Evolutionary conservation across 352 stramenopile species (phyloP).

Genomic region (Phytophthora rubi): DNA sequence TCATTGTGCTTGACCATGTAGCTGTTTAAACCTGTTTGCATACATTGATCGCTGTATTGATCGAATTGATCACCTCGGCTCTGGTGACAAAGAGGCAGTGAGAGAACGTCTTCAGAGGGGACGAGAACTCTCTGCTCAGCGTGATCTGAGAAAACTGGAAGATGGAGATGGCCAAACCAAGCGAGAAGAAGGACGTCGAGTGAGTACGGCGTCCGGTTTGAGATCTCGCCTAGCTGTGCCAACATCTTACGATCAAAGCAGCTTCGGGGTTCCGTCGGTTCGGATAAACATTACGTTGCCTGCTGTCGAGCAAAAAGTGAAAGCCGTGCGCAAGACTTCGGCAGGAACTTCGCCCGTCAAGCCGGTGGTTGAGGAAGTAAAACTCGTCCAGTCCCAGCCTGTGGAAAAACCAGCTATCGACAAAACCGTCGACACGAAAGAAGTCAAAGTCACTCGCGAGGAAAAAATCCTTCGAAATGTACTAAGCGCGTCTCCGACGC

Average conservation of each 20-base stretch:
- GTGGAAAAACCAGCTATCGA: not conserved
- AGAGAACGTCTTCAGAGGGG: conserved; percentile 29
- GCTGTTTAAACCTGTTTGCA: conserved; percentile 36
- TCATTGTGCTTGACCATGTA: conserved; percentile 16
- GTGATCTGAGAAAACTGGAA: conserved; percentile 18
- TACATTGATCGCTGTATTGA: conserved; percentile 42
- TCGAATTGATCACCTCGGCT: conserved; percentile 37
- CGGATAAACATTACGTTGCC: conserved; percentile 50
- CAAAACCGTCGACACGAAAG: not conserved
- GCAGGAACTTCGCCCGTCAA: conserved; percentile 18
- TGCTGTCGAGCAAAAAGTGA: conserved; percentile 32
- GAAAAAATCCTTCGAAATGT: conserved; percentile 13
- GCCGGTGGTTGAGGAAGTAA: conserved; percentile 15
- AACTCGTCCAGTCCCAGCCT: conserved; percentile 1
- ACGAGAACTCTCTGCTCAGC: conserved; percentile 32
- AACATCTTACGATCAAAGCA: conserved; percentile 11
- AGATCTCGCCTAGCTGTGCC: conserved; percentile 4
- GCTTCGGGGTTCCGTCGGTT: conserved; percentile 31
- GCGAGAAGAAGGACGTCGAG: not conserved
- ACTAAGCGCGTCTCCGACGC: conserved; percentile 33
- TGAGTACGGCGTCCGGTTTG: not conserved
- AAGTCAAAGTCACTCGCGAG: not conserved
- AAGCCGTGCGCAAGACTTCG: conserved; percentile 5
- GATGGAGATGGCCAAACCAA: not conserved
- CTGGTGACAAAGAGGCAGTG: conserved; percentile 37